A percentile compares a stretch with the other conserved stretches of the same genome.
Evolutionary conservation across 208 protist species (phyloP).

Genomic region (Strigomonas culicis): DNA sequence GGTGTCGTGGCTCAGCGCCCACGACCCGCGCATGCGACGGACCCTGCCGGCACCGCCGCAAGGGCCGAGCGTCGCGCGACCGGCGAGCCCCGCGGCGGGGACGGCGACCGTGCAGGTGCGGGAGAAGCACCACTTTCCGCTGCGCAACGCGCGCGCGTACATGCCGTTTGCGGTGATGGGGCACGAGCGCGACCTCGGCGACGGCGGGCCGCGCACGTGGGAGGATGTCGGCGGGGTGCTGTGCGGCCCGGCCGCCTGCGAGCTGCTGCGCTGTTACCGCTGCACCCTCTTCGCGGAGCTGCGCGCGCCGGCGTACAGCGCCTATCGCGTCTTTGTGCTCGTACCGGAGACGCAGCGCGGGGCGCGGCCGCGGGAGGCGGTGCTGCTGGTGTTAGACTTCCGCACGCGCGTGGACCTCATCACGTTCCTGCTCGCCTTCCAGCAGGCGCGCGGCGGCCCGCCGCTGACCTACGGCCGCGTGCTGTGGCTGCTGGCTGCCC

Average conservation of each 20-base stretch:
- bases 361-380: conserved; percentile 23
- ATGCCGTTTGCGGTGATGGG: conserved; percentile 47
- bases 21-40: not conserved
- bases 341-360: conserved; percentile 28
- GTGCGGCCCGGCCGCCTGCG: conserved; percentile 45
- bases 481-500: conserved; percentile 74
- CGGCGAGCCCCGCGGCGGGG: not conserved
- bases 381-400: conserved; percentile 72
- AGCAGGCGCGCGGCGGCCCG: not conserved
- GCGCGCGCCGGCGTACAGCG: conserved; percentile 4
- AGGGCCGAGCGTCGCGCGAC: not conserved
- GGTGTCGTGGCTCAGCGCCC: not conserved
- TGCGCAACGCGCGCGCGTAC: conserved; percentile 30
- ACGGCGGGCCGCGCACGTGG: conserved; percentile 29
- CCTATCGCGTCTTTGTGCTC: conserved; percentile 56
- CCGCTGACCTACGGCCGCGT: conserved; percentile 57
- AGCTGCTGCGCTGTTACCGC: conserved; percentile 44
- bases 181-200: conserved; percentile 24
- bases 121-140: conserved; percentile 57
- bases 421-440: conserved; percentile 29
- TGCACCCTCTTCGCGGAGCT: conserved; percentile 50
- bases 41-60: not conserved
- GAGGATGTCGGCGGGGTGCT: conserved; percentile 43
- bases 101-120: conserved; percentile 19
- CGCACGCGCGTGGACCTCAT: conserved; percentile 41